Percentiles rank a stretch among this genome's conserved stretches.
phyloP scores from a whole-genome alignment of 164 flowering plant species.

The Saururus chinensis region DNA sequence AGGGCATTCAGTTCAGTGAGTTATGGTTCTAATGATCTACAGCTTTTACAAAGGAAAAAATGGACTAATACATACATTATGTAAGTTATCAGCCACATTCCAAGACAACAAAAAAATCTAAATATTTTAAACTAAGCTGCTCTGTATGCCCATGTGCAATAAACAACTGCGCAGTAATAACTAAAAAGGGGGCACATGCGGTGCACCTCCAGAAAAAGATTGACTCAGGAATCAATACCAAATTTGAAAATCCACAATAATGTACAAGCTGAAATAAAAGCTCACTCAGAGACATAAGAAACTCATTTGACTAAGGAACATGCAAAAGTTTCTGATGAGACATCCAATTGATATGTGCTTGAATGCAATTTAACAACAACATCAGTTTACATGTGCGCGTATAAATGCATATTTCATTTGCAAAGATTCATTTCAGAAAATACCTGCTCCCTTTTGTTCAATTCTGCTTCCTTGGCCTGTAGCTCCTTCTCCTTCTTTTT shows the following conservation, averaged over 20 bases:
- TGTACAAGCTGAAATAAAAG: no score
- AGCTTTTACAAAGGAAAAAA: neutral
- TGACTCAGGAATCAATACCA: no score
- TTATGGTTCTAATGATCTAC: neutral
- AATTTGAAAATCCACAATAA: no score
- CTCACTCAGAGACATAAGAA: no score
- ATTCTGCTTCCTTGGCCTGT: conserved; percentile 83
- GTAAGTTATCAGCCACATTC: neutral
- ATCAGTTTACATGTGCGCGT: neutral
- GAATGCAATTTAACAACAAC: neutral
- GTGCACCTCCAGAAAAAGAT: no score
- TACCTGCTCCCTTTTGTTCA: conserved; percentile 88
- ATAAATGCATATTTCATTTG: neutral
- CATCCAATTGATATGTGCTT: neutral
- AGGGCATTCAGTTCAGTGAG: neutral
- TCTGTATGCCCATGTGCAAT: no score
- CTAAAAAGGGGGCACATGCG: no score
- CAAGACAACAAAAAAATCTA: no score
- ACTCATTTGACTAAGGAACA: no score
- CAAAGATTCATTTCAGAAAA: neutral
- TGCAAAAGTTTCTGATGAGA: no score
- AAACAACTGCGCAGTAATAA: no score
- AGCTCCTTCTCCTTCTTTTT: conserved; percentile 83
- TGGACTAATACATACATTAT: neutral
- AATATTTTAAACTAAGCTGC: no score